phyloP scores from a whole-genome alignment of 805 yeast species.

The Candida palmyrensis region DNA sequence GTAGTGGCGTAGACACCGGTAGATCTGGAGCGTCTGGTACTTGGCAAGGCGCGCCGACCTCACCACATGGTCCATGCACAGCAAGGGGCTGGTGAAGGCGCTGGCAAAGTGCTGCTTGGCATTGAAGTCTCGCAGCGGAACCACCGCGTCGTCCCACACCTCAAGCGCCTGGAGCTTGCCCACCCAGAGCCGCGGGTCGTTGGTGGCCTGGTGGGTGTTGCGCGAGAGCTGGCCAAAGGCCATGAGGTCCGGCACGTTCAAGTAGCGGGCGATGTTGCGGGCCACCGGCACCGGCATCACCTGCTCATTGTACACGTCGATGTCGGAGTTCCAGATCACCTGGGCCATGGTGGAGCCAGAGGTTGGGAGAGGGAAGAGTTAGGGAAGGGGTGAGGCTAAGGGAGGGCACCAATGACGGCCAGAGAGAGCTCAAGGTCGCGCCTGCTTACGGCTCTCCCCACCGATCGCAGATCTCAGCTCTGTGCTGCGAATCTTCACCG shows the following conservation, averaged over 20 bases:
- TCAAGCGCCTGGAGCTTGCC: conserved; percentile 29
- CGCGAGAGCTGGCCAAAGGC: conserved; percentile 33
- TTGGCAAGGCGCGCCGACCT: conserved; percentile 28
- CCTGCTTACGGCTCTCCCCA: too few species aligned
- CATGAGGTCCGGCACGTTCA: conserved; percentile 34
- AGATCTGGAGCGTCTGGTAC: conserved; percentile 34
- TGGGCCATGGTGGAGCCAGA: conserved; percentile 32
- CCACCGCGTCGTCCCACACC: conserved; percentile 27
- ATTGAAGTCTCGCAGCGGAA: conserved; percentile 1
- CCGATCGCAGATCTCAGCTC: too few species aligned
- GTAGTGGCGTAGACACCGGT: conserved; percentile 34
- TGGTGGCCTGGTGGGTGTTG: conserved; percentile 32
- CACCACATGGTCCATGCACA: conserved; percentile 26
- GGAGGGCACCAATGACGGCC: too few species aligned
- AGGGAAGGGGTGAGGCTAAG: not conserved
- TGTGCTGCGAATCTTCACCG: too few species aligned
- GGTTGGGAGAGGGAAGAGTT: not conserved
- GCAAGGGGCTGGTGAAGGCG: conserved; percentile 22
- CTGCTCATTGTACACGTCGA: conserved; percentile 36
- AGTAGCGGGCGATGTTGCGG: conserved; percentile 24
- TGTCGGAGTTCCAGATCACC: conserved; percentile 42
- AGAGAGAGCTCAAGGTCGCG: too few species aligned
- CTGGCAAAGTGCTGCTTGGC: conserved; percentile 2
- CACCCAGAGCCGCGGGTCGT: conserved; percentile 37
- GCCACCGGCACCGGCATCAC: conserved; percentile 38